Base-by-base conservation (phyloP, 2,329 filamentous ascomycete genomes). In the Calonectria crousiana region DNA sequence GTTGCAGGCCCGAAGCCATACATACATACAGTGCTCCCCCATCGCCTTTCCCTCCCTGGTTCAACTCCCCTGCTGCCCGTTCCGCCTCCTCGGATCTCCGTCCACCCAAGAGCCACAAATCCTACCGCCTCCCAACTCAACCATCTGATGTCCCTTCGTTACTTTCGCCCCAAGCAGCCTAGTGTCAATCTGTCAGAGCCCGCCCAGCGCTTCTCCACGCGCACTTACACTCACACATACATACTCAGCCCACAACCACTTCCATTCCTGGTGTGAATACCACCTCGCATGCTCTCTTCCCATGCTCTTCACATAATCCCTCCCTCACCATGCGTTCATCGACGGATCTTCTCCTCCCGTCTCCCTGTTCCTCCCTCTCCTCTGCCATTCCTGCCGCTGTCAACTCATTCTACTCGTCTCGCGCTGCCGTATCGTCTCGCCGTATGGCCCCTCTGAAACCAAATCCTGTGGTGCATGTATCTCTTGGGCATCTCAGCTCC, bases 401-500 rank as follows among this genome's bases (percentile, higher is more conserved):
- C 60, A 72, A 56, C 26, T 47, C 73, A 49, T 69, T 56, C 49
- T 74, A 71, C 62, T 76, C 70, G 18, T 68, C 73, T 11, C 73
- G 30, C 49, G 62, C 60, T 28, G 58, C 66, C 10, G 44, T 69
- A 36, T 67, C 71, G 32, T 75, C 78, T 71, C 58, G 47, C 72
- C 78, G 75, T 53, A 81, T 81, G 80, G 79, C 78, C 69, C 53
- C 74, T 23, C 44, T 74, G 41, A 66, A 72, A 56, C 36, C 32
- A 23, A 36, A 49, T 30, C 62, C 65, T 66, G 60, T 70, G 47
- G 69, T 72, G 64, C 62, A 70, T 41, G 58, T 74, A 36, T 74
- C 77, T 18, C 70, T 82, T 51, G 74, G 83, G 67, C 78, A 82
- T 67, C 83, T 89, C 23, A 87, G 85, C 77, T 83, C 85, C 6